These are phyloP conservation scores for Grifola frondosa DNA, from an alignment of 1,284 basidiomycete genomes.

Conservation along the genomic window DNA sequence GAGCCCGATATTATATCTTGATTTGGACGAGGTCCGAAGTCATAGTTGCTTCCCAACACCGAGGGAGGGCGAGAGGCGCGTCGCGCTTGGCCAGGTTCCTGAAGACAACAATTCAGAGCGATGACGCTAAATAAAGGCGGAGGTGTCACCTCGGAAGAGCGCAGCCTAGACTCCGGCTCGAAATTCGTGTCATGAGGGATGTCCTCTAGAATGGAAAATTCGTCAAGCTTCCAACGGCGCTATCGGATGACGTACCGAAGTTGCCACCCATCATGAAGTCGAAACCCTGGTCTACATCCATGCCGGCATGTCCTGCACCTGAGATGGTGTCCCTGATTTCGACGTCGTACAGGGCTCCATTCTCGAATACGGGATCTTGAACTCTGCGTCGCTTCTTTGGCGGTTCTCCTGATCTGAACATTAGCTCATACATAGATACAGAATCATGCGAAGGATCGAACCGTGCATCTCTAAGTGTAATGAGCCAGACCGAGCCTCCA, in stretches of 20 bases:
- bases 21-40: conserved; percentile 37
- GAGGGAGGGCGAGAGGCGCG: conserved; percentile 55
- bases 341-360: not conserved
- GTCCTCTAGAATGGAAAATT: conserved; percentile 1
- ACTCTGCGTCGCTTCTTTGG: conserved; percentile 41
- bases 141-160: conserved; percentile 64
- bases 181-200: conserved; percentile 15
- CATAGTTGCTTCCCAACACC: conserved; percentile 46
- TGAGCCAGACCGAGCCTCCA: conserved; percentile 59
- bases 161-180: conserved; percentile 35
- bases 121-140: not conserved
- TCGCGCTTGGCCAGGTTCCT: conserved; percentile 81
- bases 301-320: conserved; percentile 2
- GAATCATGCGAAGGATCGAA: conserved; percentile 14
- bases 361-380: conserved; percentile 12
- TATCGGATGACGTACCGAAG: conserved; percentile 5
- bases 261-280: conserved; percentile 5
- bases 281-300: conserved; percentile 14
- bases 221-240: not conserved
- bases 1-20: conserved; percentile 45
- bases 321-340: conserved; percentile 1
- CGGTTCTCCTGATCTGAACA: conserved; percentile 32
- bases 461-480: conserved; percentile 40
- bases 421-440: not conserved
- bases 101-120: conserved; percentile 9